Percentiles rank a stretch among this genome's conserved stretches.
These are phyloP conservation scores for Royoungia palumana DNA, from an alignment of 768 basidiomycete species.

Conservation along the genomic window DNA sequence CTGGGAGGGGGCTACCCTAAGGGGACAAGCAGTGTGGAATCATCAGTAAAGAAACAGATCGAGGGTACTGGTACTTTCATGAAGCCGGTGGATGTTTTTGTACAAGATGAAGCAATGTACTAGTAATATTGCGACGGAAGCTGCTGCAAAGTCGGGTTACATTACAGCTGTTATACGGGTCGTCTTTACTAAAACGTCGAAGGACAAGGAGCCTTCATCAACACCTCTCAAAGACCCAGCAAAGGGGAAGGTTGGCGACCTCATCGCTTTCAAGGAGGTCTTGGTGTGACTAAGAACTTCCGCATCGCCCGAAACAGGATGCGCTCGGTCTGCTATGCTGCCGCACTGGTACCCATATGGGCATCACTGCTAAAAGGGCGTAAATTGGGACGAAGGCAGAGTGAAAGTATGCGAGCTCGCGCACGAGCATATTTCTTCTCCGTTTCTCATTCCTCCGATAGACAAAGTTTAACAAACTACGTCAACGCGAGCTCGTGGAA, in stretches of 20 bases:
- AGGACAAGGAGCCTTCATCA: no score
- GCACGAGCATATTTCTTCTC: slow-evolving; percentile 84
- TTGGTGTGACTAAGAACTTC: slow-evolving; percentile 67
- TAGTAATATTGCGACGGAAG: no score
- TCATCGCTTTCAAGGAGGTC: slow-evolving; percentile 70
- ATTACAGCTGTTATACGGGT: neutral
- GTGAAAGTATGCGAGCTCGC: slow-evolving; percentile 92
- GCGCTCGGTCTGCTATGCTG: slow-evolving; percentile 87
- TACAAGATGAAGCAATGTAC: no score
- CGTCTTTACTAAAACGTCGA: neutral
- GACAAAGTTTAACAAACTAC: slow-evolving; percentile 81
- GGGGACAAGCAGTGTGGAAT: no score
- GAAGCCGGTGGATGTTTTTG: no score
- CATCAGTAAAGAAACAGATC: no score
- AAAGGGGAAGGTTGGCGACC: slow-evolving; percentile 88
- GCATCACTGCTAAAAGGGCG: slow-evolving; percentile 28
- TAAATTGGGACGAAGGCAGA: slow-evolving; percentile 30
- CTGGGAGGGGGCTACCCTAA: slow-evolving; percentile 48
- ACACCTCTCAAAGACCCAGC: slow-evolving; percentile 91
- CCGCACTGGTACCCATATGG: slow-evolving; percentile 46
- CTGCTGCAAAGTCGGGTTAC: no score
- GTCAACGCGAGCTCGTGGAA: slow-evolving; percentile 92
- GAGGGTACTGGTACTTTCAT: no score
- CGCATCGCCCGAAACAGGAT: slow-evolving; percentile 84
- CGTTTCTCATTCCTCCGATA: slow-evolving; percentile 81